A percentile compares a stretch with the other conserved stretches of the same genome.
phyloP scores from a whole-genome alignment of 2,329 filamentous ascomycete genomes.

The Phyllosticta citriasiana region DNA sequence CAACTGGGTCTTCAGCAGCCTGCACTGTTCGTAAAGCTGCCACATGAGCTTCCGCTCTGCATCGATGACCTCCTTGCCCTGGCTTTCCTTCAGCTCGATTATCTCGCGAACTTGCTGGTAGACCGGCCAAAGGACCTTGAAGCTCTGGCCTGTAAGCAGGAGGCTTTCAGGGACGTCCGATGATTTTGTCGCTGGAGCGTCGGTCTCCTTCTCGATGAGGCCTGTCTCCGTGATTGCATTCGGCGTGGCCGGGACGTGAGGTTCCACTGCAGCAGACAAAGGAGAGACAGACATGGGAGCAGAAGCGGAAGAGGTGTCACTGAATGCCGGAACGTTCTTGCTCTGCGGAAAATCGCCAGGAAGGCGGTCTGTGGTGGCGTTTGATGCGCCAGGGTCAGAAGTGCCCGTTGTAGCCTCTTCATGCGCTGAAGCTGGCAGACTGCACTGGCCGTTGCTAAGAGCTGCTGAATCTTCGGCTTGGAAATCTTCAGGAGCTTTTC shows the following conservation, averaged over 20 bases:
- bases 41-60: background rate
- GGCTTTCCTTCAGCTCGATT: background rate
- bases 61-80: background rate
- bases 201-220: background rate
- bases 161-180: background rate
- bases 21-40: background rate
- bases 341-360: background rate
- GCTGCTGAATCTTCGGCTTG: background rate
- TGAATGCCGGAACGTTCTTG: background rate
- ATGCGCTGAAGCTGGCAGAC: background rate
- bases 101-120: background rate
- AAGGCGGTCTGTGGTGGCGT: background rate
- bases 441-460: background rate
- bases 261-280: background rate
- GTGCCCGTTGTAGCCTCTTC: background rate
- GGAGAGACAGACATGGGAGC: background rate
- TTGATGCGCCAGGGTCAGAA: background rate
- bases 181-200: background rate
- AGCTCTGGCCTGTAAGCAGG: background rate
- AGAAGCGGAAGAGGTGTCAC: background rate
- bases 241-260: background rate
- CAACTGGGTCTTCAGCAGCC: background rate
- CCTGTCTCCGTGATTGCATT: background rate
- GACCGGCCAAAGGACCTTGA: background rate
- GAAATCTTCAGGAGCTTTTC: background rate